A percentile compares a stretch with the other conserved stretches of the same genome.
phyloP scores from a whole-genome alignment of 352 stramenopile species.

The Globisporangium alternatum region DNA sequence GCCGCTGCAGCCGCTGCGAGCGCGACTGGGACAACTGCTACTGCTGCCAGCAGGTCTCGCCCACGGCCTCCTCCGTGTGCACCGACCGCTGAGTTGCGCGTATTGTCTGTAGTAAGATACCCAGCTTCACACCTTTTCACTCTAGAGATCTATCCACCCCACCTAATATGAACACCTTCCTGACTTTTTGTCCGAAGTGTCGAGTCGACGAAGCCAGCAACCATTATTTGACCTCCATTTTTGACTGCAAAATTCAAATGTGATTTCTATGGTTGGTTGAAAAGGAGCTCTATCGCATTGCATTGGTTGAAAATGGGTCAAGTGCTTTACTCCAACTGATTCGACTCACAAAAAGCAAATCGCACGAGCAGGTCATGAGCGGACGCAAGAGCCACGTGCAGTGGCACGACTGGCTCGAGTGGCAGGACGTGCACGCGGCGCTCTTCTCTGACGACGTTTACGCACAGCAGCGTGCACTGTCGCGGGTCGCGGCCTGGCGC shows the following conservation, averaged over 20 bases:
- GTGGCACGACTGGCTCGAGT: slow-evolving; percentile 76
- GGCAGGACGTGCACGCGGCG: slow-evolving; percentile 56
- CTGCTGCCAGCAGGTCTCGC: slow-evolving; percentile 72
- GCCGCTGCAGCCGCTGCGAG: slow-evolving; percentile 66
- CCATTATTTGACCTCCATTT: neutral
- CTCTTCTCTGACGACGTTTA: slow-evolving; percentile 58
- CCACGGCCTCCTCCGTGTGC: slow-evolving; percentile 59
- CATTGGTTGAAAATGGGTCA: slow-evolving; percentile 3
- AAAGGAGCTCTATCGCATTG: slow-evolving; percentile 1
- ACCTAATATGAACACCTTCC: slow-evolving; percentile 14
- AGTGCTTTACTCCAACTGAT: slow-evolving; percentile 1
- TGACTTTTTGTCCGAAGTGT: neutral
- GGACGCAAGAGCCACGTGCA: slow-evolving; percentile 42
- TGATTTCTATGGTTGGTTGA: slow-evolving; percentile 4
- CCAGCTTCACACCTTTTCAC: neutral
- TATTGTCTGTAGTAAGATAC: neutral
- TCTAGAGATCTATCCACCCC: slow-evolving; percentile 11
- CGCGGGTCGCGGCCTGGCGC: slow-evolving; percentile 64
- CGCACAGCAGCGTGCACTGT: slow-evolving; percentile 50
- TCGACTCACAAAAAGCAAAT: slow-evolving; percentile 6
- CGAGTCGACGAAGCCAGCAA: neutral
- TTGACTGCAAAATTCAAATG: neutral
- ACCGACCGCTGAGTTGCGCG: slow-evolving; percentile 33
- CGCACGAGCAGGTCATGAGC: slow-evolving; percentile 29
- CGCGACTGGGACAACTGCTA: slow-evolving; percentile 72